phyloP scores from a whole-genome alignment of 306 rosid genomes.

The Mimosa pudica region DNA sequence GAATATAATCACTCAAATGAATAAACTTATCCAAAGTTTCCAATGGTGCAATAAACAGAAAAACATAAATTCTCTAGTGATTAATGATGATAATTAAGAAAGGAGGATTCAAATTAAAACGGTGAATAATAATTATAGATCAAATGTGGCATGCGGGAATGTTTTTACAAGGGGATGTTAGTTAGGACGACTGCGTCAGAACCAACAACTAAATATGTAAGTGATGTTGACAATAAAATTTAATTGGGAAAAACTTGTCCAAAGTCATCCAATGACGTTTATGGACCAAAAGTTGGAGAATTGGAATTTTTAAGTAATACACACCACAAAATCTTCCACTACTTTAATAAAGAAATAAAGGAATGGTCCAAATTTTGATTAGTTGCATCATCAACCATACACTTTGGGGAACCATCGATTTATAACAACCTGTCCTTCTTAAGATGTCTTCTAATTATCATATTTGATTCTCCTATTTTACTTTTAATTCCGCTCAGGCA shows the following conservation, averaged over 20 bases:
- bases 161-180: conserved; percentile 10
- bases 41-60: background rate
- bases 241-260: background rate
- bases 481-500: background rate
- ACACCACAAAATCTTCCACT: background rate
- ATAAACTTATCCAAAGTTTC: background rate
- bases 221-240: background rate
- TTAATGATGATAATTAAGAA: background rate
- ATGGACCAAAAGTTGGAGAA: background rate
- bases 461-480: background rate
- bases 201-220: background rate
- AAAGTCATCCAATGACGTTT: background rate
- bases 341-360: conserved; percentile 12
- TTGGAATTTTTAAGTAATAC: conserved; percentile 3
- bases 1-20: background rate
- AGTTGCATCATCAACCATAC: conserved; percentile 30
- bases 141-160: background rate
- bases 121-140: background rate
- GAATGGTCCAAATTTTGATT: conserved; percentile 23
- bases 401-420: background rate
- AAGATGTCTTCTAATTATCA: background rate
- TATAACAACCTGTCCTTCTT: background rate
- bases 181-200: conserved; percentile 1
- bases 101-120: background rate
- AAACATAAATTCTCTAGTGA: background rate